These are phyloP conservation scores for Sporothrix inflata DNA, from an alignment of 2,329 filamentous ascomycete species.

Conservation along the genomic window DNA sequence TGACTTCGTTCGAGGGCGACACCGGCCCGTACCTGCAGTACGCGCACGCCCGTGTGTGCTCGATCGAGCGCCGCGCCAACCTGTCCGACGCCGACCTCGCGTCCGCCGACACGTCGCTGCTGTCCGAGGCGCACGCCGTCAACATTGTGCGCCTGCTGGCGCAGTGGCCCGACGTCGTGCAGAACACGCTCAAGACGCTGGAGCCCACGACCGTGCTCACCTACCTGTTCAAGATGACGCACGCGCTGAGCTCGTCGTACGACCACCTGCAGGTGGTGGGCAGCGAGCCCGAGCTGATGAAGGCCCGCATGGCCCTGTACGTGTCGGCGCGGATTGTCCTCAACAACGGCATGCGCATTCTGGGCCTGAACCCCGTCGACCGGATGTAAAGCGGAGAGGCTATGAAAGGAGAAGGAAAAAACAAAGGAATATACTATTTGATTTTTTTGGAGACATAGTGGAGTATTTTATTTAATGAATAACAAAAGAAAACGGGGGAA, in stretches of 20 bases:
- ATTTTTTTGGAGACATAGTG: not conserved
- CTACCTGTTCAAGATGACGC: constrained; percentile 86
- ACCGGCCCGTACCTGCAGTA: constrained; percentile 87
- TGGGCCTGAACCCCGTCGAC: constrained; percentile 79
- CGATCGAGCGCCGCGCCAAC: constrained; percentile 61
- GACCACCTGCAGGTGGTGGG: constrained; percentile 82
- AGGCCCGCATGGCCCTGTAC: constrained; percentile 76
- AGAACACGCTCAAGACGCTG: constrained; percentile 81
- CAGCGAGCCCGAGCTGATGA: constrained; percentile 71
- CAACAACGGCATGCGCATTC: constrained; percentile 78
- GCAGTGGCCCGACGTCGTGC: constrained; percentile 82
- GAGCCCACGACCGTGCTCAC: constrained; percentile 61
- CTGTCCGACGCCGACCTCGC: constrained; percentile 61
- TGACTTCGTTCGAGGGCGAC: constrained; percentile 84
- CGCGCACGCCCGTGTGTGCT: constrained; percentile 72
- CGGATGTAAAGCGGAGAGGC: constrained; percentile 42
- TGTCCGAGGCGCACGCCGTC: constrained; percentile 71
- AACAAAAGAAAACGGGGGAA: not conserved
- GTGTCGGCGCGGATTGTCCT: constrained; percentile 74
- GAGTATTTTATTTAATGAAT: not conserved
- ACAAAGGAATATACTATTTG: not conserved
- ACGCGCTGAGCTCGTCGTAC: constrained; percentile 78
- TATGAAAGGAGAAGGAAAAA: not conserved
- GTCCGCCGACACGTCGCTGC: constrained; percentile 66
- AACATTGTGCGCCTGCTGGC: constrained; percentile 76